Evolutionary conservation across 345 rosid genomes (phyloP), one percentile per base, ranked within the genome.

Genomic region (Lepidium didymum): DNA sequence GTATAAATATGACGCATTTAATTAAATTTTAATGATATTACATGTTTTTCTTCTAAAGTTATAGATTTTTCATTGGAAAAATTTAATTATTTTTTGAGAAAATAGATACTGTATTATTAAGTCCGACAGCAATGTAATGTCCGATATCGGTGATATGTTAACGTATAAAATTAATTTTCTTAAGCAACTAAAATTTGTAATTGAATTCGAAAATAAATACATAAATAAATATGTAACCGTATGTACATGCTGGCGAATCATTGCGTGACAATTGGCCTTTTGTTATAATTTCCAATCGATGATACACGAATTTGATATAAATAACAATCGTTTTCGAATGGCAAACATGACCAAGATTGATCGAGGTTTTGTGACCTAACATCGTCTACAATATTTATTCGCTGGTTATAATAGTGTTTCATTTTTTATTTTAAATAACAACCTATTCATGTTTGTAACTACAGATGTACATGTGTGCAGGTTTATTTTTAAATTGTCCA

Each of bases 141-240:
- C 69, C 42, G 16, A 63, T 71, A 69, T 72, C 64, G 75, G 75
- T 72, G 69, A 64, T 2, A 36, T 72, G 64, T 55, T 42, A 42
- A 12, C 10, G 21, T 34, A 34, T 19, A 9, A 9, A 29, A 57
- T 36, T 34, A 23, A 14, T 27, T 14, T 43, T 12, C 6, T 41
- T 33, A 45, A 33, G 19, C 34, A 46, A 34, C 43, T 62, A 42
- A 25, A 25, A 4, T 18, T 12, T 45, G 8, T 10, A 11, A 33
- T 61, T 3, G 10, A 13, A 8, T 44, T 60, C 10, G 52, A 61
- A 60, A 10, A 29, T 0, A 60, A 53, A 54, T 33, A 60, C 35
- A 8, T 10, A 2, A 53, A 54, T 33, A 60, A 55, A 8, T 10
- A 2, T 15, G 15, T 31, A 42, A 43, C 14, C 16, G 18, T 37